Conservation (phyloP, 257 asterid genomes). For the Solanum chilense region DNA sequence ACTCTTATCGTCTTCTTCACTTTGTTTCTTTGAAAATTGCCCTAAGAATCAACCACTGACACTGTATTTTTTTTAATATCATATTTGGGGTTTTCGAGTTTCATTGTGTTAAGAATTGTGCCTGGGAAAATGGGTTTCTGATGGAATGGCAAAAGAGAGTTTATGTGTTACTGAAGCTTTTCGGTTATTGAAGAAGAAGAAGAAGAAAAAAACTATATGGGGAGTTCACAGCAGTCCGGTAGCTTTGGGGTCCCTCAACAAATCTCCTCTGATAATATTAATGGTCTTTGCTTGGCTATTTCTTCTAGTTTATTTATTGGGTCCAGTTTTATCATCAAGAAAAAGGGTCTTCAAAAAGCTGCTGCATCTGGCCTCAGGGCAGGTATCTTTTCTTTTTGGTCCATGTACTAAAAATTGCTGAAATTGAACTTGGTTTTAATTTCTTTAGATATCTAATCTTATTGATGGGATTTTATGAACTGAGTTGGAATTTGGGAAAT, state of each 20-base stretch:
- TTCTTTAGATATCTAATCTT: neutral
- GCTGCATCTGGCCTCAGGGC: conserved; percentile 80
- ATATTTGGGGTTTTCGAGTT: neutral
- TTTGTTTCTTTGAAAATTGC: neutral
- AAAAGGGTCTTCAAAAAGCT: conserved; percentile 77
- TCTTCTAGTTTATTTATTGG: conserved; percentile 84
- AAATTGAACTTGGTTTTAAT: neutral
- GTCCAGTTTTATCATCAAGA: conserved; percentile 79
- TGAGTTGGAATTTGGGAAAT: neutral
- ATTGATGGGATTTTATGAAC: neutral
- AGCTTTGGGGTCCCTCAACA: conserved; percentile 22
- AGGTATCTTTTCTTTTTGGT: conserved; percentile 19
- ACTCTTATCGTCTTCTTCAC: neutral
- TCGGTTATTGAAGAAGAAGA: neutral
- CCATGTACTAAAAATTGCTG: neutral
- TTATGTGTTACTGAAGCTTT: neutral
- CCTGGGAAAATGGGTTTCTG: neutral
- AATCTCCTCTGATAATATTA: conserved; percentile 68
- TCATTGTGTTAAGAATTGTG: neutral
- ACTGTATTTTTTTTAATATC: neutral
- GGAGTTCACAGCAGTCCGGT: neutral
- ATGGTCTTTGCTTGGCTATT: conserved; percentile 59
- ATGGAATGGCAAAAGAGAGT: neutral
- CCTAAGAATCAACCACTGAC: neutral
- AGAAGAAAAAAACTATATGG: neutral